Base-by-base conservation (phyloP, 2,329 filamentous ascomycete genomes). In the Ramularia collo-cygni region DNA sequence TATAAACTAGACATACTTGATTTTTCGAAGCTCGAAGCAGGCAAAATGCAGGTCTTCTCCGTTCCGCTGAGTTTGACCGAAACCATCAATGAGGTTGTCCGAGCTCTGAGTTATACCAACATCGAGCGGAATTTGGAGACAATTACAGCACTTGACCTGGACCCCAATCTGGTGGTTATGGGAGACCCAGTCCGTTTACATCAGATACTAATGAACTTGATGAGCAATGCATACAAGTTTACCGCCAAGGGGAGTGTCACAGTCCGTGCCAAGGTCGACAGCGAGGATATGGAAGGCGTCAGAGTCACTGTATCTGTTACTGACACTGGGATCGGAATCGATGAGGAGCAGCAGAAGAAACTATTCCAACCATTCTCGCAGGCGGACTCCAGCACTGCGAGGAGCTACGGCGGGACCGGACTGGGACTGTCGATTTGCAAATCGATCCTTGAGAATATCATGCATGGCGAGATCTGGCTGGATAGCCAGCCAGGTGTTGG, bases 401-500 rank as follows among this genome's bases (percentile, higher is more conserved):
- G 89, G 37, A 92, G 88, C 58, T 95, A 95, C 53, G 89, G 89
- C 28, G 89, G 89, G 30, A 95, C 87, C 51, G 89, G 89, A 16
- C 77, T 95, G 2, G 89, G 89, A 2, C 72, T 95, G 30, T 93
- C 85, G 57, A 95, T 95, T 50, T 95, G 89, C 74, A 95, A 95
- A 64, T 89, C 85, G 1, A 79, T 95, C 30, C 88, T 95, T 46
- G 85, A 95, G 65, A 86, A 85, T 14, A 89, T 94, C 64, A 89
- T 95, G 76, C 80, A 85, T 46, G 89, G 89, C 29, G 79, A 75
- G 45, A 93, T 95, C 45, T 80, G 81, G 64, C 75, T 95, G 1
- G 83, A 92, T 46, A 92, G 85, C 48, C 72, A 77, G 28, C 79
- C 86, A 44, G 79, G 79, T 7, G 67, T 77, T 5, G 85, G 85